Base-by-base conservation (phyloP, 495 filamentous ascomycete genomes). In the Extremus antarcticus region DNA sequence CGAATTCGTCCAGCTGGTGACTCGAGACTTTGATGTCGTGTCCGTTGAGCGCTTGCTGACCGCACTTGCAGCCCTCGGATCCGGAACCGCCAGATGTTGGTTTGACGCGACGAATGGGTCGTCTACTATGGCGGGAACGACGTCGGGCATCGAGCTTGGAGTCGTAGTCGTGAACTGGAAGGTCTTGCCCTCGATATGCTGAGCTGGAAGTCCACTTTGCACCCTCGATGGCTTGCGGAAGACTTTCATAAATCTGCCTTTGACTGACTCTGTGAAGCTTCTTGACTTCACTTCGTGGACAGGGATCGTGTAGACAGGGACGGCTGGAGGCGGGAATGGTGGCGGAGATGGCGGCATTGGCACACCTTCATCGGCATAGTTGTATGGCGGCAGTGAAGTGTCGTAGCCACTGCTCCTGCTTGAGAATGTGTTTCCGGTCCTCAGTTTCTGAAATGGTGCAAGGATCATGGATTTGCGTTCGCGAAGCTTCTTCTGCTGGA, bases 1-100 rank as follows among this genome's bases (percentile, higher is more conserved):
- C 1, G 79, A 90, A 60, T 83, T 76, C 3, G 78, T 76, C 87
- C 86, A 89, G 64, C 87, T 91, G 15, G 84, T 89, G 39, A 89
- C 77, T 16, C 84, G 75, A 51, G 86, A 88, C 19, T 47, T 50
- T 1, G 48, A 39, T 15, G 41, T 35, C 11, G 24, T 53, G 20
- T 13, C 8, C 19, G 25, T 15, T 11, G 20, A 2, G 16, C 41
- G 41, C 19, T 38, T 13, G 49, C 58, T 60, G 38, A 45, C 51
- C 2, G 47, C 45, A 35, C 53, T 60, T 3, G 15, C 51, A 15
- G 43, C 19, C 19, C 50, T 23, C 2, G 2, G 11, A 17, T 47
- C 29, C 1, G 47, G 47, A 8, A 32, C 15, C 10, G 47, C 23
- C 20, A 50, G 47, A 25, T 47, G 22, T 47, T 48, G 17, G 39